Percentiles rank a stretch among this genome's conserved stretches.
These are phyloP conservation scores for Chondrostereum purpureum DNA, from an alignment of 1,284 basidiomycete genomes.

Conservation along the genomic window DNA sequence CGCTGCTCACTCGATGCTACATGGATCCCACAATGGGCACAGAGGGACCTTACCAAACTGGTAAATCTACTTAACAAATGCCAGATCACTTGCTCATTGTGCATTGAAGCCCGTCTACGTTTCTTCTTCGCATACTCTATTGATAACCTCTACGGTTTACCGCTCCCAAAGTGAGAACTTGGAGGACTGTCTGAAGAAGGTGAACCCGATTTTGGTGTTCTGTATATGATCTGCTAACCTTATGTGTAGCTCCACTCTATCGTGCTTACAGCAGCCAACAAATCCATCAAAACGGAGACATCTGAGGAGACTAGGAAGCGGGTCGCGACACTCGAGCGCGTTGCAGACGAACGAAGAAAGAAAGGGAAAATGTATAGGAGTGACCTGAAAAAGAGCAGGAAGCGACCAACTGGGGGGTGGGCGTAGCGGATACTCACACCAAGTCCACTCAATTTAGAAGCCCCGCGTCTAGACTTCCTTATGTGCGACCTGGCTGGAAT, in stretches of 20 bases:
- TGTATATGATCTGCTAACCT: background rate
- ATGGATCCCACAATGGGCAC: slow-evolving; percentile 71
- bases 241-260: slow-evolving; percentile 50
- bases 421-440: slow-evolving; percentile 1
- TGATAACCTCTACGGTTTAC: slow-evolving; percentile 58
- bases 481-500: no score
- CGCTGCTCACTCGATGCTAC: slow-evolving; percentile 46
- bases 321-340: slow-evolving; percentile 40
- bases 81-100: no score
- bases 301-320: slow-evolving; percentile 48
- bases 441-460: no score
- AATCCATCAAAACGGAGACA: slow-evolving; percentile 46
- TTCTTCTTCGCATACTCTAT: slow-evolving; percentile 53
- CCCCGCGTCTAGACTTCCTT: no score
- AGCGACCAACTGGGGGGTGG: slow-evolving; percentile 6
- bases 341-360: slow-evolving; percentile 38
- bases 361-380: slow-evolving; percentile 49
- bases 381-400: slow-evolving; percentile 23
- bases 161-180: slow-evolving; percentile 74
- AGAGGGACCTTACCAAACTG: slow-evolving; percentile 34
- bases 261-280: slow-evolving; percentile 40
- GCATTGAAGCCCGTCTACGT: no score
- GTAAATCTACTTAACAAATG: no score
- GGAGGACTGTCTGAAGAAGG: slow-evolving; percentile 65
- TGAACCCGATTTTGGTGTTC: slow-evolving; percentile 21